A percentile compares a stretch with the other conserved stretches of the same genome.
Conservation (phyloP, 371 early-diverging fungal genomes). For the Mortierella sp. region DNA sequence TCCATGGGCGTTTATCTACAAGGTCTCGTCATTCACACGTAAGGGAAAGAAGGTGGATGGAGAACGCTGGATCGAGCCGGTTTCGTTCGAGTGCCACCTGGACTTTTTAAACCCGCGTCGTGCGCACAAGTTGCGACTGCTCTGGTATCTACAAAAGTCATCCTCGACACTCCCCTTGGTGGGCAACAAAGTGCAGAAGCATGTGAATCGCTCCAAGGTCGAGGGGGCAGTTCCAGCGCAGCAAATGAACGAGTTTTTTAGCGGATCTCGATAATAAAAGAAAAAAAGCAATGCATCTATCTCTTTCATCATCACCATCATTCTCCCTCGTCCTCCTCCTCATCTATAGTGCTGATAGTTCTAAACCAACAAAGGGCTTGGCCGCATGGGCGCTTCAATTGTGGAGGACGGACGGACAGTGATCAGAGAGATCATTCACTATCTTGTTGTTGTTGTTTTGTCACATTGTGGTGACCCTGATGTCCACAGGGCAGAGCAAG, state of each 20-base stretch:
- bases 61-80: slow-evolving; percentile 48
- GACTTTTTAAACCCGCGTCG: slow-evolving; percentile 51
- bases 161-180: slow-evolving; percentile 39
- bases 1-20: slow-evolving; percentile 53
- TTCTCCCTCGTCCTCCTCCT: too few species aligned
- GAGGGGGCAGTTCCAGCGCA: slow-evolving; percentile 32
- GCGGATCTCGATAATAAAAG: slow-evolving; percentile 10
- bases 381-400: too few species aligned
- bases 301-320: too few species aligned
- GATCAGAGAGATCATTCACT: too few species aligned
- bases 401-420: too few species aligned
- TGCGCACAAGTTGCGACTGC: slow-evolving; percentile 39
- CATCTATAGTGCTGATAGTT: too few species aligned
- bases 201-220: slow-evolving; percentile 38
- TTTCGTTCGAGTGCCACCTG: slow-evolving; percentile 48
- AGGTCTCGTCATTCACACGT: slow-evolving; percentile 49
- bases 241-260: slow-evolving; percentile 46
- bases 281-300: too few species aligned
- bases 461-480: too few species aligned
- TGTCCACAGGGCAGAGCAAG: too few species aligned
- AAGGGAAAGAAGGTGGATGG: slow-evolving; percentile 51
- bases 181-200: slow-evolving; percentile 19
- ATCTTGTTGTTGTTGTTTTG: too few species aligned
- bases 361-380: too few species aligned
- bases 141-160: slow-evolving; percentile 52